phyloP scores from a whole-genome alignment of 768 basidiomycete genomes.

The Hypholoma fasciculare region DNA sequence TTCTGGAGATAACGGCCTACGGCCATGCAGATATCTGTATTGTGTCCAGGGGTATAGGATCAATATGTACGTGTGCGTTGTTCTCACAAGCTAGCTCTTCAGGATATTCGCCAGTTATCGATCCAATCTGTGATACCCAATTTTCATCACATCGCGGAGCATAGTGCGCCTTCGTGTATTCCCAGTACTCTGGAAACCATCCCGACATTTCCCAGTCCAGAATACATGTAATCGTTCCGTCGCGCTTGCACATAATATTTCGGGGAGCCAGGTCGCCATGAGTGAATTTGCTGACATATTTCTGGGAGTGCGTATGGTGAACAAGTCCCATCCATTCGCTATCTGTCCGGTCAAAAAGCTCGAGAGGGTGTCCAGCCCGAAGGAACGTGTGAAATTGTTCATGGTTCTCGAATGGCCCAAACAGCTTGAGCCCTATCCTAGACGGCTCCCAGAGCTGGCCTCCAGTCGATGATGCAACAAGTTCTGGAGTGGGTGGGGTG shows the following conservation, averaged over 20 bases:
- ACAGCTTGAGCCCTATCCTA: background rate
- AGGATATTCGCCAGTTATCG: background rate
- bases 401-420: background rate
- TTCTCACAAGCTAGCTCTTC: background rate
- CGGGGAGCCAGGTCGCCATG: background rate
- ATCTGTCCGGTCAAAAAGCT: background rate
- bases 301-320: background rate
- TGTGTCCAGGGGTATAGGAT: no score
- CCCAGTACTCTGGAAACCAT: slow-evolving; percentile 4
- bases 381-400: background rate
- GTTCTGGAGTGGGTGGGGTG: background rate
- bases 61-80: background rate
- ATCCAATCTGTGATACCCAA: background rate
- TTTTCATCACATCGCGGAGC: background rate
- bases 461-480: background rate
- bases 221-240: slow-evolving; percentile 5
- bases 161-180: background rate
- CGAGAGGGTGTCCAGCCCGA: background rate
- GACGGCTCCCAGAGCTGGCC: background rate
- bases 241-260: slow-evolving; percentile 1
- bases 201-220: slow-evolving; percentile 4
- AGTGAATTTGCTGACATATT: background rate
- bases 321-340: background rate
- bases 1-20: no score
- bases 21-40: no score